Evolutionary conservation across 1,139 yeast genomes (phyloP), one percentile per base, ranked within the genome.

Genomic region (Yamadazyma triangularis): DNA sequence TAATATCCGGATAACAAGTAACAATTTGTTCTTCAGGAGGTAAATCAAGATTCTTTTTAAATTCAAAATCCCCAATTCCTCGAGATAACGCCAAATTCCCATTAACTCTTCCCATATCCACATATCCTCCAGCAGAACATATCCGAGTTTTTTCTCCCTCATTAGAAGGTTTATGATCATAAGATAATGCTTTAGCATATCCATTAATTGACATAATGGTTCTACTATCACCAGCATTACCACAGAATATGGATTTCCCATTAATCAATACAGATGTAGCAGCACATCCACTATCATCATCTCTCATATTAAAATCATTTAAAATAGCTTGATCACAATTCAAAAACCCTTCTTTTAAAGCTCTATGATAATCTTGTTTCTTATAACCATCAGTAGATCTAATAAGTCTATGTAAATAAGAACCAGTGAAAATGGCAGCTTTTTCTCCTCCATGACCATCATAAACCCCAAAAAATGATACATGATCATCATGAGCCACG

Each of bases 401-500:
- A 35, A 91, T 66, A 28, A 91, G 78, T 31, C 73, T 63, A 53
- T 83, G 89, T 41, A 88, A 70, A 48, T 77, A 73, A 32, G 79
- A 79, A 16, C 98, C 97, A 22, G 95, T 79, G 58, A 78, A 91
- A 34, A 80, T 70, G 30, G 98, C 97, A 30, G 89, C 94, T 45
- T 79, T 79, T 42, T 86, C 88, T 43, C 96, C 98, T 34, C 98
- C 98, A 55, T 91, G 98, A 33, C 98, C 98, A 55, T 91, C 98
- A 56, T 84, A 91, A 16, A 91, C 96, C 27, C 91, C 96, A 53
- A 89, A 91, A 50, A 87, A 88, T 12, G 96, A 82, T 26, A 81
- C 65, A 1, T 43, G 35, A 2, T 35, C 44, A 9, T 30, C 36
- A 18, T 18, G 6, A 18, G 9, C 9, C n/a, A n/a, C n/a, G n/a